These are phyloP conservation scores for Cladosporium austrohemisphaericum DNA, from an alignment of 2,329 filamentous ascomycete genomes.

Conservation along the genomic window DNA sequence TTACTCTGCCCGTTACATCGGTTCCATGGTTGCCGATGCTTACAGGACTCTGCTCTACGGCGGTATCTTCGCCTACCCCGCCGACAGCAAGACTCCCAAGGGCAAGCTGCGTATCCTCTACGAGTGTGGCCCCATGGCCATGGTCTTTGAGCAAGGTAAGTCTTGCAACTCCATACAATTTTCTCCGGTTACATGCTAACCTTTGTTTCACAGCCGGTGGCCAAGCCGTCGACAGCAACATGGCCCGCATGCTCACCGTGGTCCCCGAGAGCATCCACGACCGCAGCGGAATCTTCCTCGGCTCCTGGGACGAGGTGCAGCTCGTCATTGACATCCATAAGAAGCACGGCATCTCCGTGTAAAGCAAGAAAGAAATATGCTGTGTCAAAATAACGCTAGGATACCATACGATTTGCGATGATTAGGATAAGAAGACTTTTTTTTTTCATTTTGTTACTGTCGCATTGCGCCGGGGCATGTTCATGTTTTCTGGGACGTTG, in stretches of 20 bases:
- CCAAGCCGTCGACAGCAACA: slow-evolving; percentile 84
- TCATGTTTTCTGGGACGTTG: background rate
- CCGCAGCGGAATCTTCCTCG: slow-evolving; percentile 91
- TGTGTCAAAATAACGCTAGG: background rate
- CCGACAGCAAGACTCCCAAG: slow-evolving; percentile 97
- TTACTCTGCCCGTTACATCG: slow-evolving; percentile 93
- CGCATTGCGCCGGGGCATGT: slow-evolving; percentile 2
- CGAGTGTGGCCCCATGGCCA: slow-evolving; percentile 97
- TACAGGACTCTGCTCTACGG: slow-evolving; percentile 95
- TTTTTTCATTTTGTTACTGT: background rate
- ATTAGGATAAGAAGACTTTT: background rate
- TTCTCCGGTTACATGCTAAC: slow-evolving; percentile 18
- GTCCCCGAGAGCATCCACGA: slow-evolving; percentile 93
- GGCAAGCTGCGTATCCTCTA: slow-evolving; percentile 96
- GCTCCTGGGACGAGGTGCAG: slow-evolving; percentile 90
- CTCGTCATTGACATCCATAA: slow-evolving; percentile 86
- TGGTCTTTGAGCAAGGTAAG: slow-evolving; percentile 97
- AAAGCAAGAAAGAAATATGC: no score
- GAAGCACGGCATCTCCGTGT: slow-evolving; percentile 38
- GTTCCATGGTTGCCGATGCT: slow-evolving; percentile 96
- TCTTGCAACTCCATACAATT: slow-evolving; percentile 21
- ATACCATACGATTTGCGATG: slow-evolving; percentile 2
- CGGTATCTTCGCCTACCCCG: slow-evolving; percentile 95
- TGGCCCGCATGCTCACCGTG: slow-evolving; percentile 85
- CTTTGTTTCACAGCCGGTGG: slow-evolving; percentile 65